A percentile compares a stretch with the other conserved stretches of the same genome.
phyloP scores from a whole-genome alignment of 208 protist genomes.

The Trypanosoma cruzi region DNA sequence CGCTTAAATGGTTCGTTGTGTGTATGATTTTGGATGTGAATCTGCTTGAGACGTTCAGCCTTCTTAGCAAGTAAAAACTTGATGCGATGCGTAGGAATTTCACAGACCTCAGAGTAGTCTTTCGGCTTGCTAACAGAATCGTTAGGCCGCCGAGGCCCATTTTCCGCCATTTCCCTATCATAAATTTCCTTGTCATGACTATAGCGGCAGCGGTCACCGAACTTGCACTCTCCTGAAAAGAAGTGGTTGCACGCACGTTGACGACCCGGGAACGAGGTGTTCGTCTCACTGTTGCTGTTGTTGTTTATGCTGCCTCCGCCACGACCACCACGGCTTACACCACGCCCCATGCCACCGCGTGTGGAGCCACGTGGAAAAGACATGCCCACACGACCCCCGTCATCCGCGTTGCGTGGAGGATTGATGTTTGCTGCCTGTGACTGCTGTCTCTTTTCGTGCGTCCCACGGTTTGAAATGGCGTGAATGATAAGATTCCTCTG shows the following conservation, averaged over 20 bases:
- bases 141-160: constrained; percentile 7
- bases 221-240: constrained; percentile 74
- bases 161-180: constrained; percentile 30
- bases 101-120: constrained; percentile 41
- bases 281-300: constrained; percentile 17
- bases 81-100: constrained; percentile 77
- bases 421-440: constrained; percentile 30
- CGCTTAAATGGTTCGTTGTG: constrained; percentile 73
- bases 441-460: constrained; percentile 37
- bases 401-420: constrained; percentile 36
- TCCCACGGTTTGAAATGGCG: constrained; percentile 78
- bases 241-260: constrained; percentile 72
- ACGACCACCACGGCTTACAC: constrained; percentile 39
- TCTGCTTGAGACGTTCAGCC: constrained; percentile 55
- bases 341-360: constrained; percentile 34
- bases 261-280: constrained; percentile 20
- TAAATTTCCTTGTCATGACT: constrained; percentile 63
- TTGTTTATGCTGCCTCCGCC: constrained; percentile 33
- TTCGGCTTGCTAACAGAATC: constrained; percentile 33
- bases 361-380: constrained; percentile 20
- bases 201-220: constrained; percentile 82
- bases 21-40: constrained; percentile 71
- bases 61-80: constrained; percentile 74
- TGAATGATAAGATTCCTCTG: constrained; percentile 67
- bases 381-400: constrained; percentile 38